Percentiles rank a stretch among this genome's conserved stretches.
Evolutionary conservation across 768 basidiomycete genomes (phyloP).

Genomic region (Boletus bicolor): DNA sequence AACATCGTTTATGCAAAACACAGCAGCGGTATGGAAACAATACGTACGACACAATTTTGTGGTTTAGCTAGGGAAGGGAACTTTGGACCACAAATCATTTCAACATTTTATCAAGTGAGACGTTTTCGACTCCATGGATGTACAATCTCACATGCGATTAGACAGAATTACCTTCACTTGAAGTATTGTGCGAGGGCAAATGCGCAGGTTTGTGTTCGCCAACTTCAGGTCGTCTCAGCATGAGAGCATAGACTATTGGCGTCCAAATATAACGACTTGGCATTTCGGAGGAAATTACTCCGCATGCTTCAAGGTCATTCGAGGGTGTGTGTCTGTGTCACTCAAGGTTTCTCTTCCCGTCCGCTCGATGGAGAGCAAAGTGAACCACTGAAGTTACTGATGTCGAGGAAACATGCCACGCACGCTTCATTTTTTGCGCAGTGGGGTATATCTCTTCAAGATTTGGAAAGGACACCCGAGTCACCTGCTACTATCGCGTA

Average conservation of each 20-base stretch:
- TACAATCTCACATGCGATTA: neutral
- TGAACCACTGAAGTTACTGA: neutral
- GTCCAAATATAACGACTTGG: neutral
- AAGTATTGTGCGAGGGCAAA: slow-evolving; percentile 7
- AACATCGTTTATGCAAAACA: neutral
- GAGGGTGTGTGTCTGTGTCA: neutral
- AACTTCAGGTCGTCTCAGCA: neutral
- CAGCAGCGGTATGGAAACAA: slow-evolving; percentile 1
- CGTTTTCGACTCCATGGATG: neutral
- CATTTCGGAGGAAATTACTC: neutral
- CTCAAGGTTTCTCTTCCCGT: neutral
- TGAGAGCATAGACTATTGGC: neutral
- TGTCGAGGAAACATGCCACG: neutral
- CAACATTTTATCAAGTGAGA: slow-evolving; percentile 3
- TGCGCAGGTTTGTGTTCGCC: neutral
- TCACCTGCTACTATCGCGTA: slow-evolving; percentile 4
- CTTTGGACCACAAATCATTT: neutral
- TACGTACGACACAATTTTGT: slow-evolving; percentile 2
- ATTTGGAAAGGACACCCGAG: neutral
- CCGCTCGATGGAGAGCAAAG: neutral
- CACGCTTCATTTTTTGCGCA: neutral
- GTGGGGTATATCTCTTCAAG: neutral
- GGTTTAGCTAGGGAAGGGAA: slow-evolving; percentile 2
- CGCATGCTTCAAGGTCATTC: neutral
- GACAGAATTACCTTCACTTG: slow-evolving; percentile 3